Conservation (phyloP, 2,329 filamentous ascomycete genomes). For the Fusarium xylarioides region DNA sequence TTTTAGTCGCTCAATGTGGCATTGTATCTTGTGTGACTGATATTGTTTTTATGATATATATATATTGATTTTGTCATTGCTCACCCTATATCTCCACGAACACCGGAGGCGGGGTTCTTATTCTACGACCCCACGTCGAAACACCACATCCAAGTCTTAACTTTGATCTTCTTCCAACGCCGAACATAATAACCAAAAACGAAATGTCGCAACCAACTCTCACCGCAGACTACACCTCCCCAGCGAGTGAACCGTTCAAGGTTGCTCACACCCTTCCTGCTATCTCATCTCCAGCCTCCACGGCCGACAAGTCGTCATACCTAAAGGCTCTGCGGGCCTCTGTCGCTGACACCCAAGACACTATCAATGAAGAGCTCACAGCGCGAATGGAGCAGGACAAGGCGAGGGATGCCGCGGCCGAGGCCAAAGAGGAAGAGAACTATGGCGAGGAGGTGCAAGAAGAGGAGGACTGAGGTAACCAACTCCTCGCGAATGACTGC, state of each 20-base stretch:
- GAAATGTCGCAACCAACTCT: conserved; percentile 28
- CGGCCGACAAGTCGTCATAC: conserved; percentile 65
- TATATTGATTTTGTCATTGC: not conserved
- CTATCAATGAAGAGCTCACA: conserved; percentile 77
- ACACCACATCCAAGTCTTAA: conserved; percentile 5
- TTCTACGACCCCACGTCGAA: conserved; percentile 34
- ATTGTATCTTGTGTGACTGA: not conserved
- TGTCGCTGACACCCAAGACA: conserved; percentile 67
- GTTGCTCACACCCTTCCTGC: conserved; percentile 50
- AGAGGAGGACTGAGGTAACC: conserved; percentile 56
- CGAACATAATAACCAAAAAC: not conserved
- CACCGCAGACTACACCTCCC: conserved; percentile 64
- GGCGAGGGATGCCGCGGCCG: conserved; percentile 58
- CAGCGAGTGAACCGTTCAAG: conserved; percentile 58
- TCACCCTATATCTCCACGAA: not conserved
- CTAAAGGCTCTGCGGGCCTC: conserved; percentile 67
- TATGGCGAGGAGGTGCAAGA: conserved; percentile 87
- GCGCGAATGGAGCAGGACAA: conserved; percentile 79
- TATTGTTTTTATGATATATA: not conserved
- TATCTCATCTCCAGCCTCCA: conserved; percentile 47
- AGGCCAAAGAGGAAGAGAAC: conserved; percentile 74
- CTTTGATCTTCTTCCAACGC: not conserved
- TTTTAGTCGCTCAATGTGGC: not conserved
- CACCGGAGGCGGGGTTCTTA: conserved; percentile 14
- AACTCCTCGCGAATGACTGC: not conserved